Base-by-base conservation (phyloP, 2,329 filamentous ascomycete species). In the Hypoxylon sp. region DNA sequence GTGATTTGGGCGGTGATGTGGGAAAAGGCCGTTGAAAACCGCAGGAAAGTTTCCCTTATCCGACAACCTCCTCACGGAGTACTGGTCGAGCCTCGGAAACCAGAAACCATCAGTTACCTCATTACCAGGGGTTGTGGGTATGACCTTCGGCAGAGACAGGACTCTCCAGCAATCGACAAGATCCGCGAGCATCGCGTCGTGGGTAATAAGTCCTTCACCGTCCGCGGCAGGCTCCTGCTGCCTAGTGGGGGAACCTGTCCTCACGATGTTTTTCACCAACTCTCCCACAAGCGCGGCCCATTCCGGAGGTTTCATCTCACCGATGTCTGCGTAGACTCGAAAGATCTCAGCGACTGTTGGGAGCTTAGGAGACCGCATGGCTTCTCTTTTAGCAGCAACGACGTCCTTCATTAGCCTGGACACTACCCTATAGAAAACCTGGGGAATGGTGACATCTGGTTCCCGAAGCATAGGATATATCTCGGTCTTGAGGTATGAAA, bases 91-190 rank as follows among this genome's bases (percentile, higher is more conserved):
- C 20, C 60, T 72, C 49, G 75, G 77, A 51, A 79, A 77, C 75
- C 74, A 76, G 66, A 76, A 79, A 35, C 60, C 74, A 58, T 75
- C 75, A 20, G 60, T 72, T 14, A 75, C 53, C 37, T 74, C 72
- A 33, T 64, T 64, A 42, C 70, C 72, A 6, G 58, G 35, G 13
- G 31, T 46, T 10, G 53, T 37, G 14, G 69, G 62, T 53, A 65
- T 60, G 31, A 65, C 33, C 14, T 68, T 72, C n/a, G 80, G 79
- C 17, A 79, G 66, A 30, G 78, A 77, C 61, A 84, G 77, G 11
- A 80, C 66, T 46, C 80, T 79, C 83, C 82, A 85, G 14, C 81
- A 77, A 22, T 81, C 77, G 14, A 83, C 72, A 2, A 84, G 76
- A 66, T 84, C 82, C 17, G 72, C 69, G 2, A 83, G 70, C 61